Evolutionary conservation across 768 basidiomycete genomes (phyloP), one percentile per base, ranked within the genome.

Genomic region (Boletus sp.): DNA sequence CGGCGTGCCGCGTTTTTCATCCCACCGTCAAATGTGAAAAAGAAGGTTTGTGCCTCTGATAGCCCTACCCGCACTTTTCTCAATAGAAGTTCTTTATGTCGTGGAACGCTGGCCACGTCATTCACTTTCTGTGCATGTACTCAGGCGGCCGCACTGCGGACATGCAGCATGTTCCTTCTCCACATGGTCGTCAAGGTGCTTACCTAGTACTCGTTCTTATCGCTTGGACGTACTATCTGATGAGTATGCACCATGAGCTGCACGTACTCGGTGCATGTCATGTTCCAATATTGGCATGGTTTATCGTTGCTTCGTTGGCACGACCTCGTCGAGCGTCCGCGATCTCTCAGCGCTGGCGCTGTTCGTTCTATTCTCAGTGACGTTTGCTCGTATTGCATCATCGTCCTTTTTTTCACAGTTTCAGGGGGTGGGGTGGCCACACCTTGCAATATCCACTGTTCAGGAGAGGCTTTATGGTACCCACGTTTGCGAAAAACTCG

Each of bases 111-210:
- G 12, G 55, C 62, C 65, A 64, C 60, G 62, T 64, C 62, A 63
- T 59, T 35, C 41, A 28, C 41, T 57, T 53, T 52, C 37, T 39
- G 47, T 46, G 29, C 47, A 51, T 54, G 54, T 51, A 20, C 12
- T 36, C 37, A 40, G 58, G 60, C 63, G 65, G 67, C 63, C 65
- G 32, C 57, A 70, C 57, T 67, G 65, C 60, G 67, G 67, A 59
- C 65, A 62, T 56, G 53, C 65, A 53, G 2, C 37, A 24, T 41
- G 33, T 50, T 56, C 32, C 53, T 59, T 40, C 42, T 30, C 32
- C 55, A 40, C 49, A 41, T 48, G 47, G 40, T 37, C 39, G 14
- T 53, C 47, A 18, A 44, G 30, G 42, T 39, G 17, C 18, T 15
- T 18, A 14, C 42, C 45, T 28, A 17, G 45, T n/a, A 5, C 28